phyloP scores from a whole-genome alignment of 306 rosid genomes.

The Medicago lupulina region DNA sequence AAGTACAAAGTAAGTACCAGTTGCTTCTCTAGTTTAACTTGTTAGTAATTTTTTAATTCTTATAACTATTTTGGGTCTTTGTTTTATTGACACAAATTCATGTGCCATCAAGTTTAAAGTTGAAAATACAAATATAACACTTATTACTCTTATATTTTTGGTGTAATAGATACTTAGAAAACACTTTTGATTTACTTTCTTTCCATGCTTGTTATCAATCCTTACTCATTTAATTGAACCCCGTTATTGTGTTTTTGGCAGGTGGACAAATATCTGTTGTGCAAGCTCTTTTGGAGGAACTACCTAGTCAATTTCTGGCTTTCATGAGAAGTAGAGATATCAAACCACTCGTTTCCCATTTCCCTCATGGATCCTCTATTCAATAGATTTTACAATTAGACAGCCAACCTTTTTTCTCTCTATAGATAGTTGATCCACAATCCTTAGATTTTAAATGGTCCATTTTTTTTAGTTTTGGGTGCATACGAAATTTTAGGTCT shows the following conservation, averaged over 20 bases:
- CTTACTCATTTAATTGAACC: not conserved
- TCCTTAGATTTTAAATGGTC: not conserved
- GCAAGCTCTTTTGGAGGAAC: slow-evolving; percentile 79
- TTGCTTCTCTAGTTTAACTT: not conserved
- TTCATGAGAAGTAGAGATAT: slow-evolving; percentile 70
- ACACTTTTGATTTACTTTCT: no score
- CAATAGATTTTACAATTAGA: not conserved
- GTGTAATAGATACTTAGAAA: no score
- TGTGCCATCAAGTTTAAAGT: not conserved
- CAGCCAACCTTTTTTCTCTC: not conserved
- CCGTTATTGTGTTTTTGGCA: slow-evolving; percentile 20
- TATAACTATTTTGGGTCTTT: not conserved
- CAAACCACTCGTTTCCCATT: slow-evolving; percentile 47
- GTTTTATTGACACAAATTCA: not conserved
- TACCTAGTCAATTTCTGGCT: slow-evolving; percentile 76
- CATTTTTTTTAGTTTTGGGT: not conserved
- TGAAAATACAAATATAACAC: not conserved
- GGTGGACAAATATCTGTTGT: slow-evolving; percentile 70
- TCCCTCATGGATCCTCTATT: slow-evolving; percentile 13
- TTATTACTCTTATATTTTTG: not conserved
- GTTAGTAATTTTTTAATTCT: not conserved
- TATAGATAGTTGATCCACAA: not conserved
- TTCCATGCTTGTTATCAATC: not conserved
- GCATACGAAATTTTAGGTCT: not conserved
- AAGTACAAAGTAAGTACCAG: slow-evolving; percentile 60